Conservation (phyloP, 441 rosid species). For the Gossypium trilobum region DNA sequence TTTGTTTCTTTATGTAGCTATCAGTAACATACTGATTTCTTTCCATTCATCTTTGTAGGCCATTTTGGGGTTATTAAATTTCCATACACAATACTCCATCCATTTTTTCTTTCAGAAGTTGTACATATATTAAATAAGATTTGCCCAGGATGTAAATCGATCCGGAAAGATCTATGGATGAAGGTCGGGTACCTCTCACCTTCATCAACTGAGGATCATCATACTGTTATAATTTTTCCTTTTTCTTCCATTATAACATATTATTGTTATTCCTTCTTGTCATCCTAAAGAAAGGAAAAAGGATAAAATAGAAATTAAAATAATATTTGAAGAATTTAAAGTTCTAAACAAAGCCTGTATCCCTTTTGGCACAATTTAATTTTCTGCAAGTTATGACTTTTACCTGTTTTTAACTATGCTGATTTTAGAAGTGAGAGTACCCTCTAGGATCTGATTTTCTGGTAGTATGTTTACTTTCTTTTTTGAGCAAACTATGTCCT, state of each 20-base stretch:
- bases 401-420: not conserved
- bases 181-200: conserved; percentile 50
- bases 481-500: conserved; percentile 4
- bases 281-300: not conserved
- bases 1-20: conserved; percentile 8
- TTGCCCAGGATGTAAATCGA: conserved; percentile 83
- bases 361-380: not conserved
- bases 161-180: conserved; percentile 40
- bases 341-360: not conserved
- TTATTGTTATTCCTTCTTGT: not conserved
- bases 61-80: conserved; percentile 75
- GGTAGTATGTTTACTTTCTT: not conserved
- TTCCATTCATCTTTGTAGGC: conserved; percentile 36
- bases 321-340: not conserved
- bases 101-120: conserved; percentile 65
- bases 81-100: conserved; percentile 47
- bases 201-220: not conserved
- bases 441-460: not conserved
- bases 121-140: conserved; percentile 55
- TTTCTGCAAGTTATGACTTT: not conserved
- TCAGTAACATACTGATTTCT: conserved; percentile 14
- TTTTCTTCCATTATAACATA: not conserved
- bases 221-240: not conserved
- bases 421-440: conserved; percentile 7
- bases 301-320: not conserved